Percentiles rank a stretch among this genome's conserved stretches.
phyloP scores from a whole-genome alignment of 805 yeast species.

The Lachancea waltii region DNA sequence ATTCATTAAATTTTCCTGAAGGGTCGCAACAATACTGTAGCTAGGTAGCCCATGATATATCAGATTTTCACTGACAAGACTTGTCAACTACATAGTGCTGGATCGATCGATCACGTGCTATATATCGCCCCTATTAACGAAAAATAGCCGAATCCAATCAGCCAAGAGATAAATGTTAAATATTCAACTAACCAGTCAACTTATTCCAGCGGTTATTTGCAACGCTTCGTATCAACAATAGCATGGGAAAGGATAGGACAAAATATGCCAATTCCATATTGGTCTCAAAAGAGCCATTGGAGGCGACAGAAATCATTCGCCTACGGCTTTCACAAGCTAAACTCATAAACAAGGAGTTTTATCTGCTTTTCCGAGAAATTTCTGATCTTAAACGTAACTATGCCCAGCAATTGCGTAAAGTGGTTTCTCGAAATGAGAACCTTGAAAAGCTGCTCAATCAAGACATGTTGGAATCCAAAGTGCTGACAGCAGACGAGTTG shows the following conservation, averaged over 20 bases:
- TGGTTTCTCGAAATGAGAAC: conserved; percentile 30
- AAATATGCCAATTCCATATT: conserved; percentile 37
- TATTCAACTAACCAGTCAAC: too few species aligned
- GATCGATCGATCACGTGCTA: too few species aligned
- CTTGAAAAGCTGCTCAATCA: conserved; percentile 30
- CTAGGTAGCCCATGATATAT: too few species aligned
- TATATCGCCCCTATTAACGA: too few species aligned
- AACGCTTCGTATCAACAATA: neutral
- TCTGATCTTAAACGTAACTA: conserved; percentile 43
- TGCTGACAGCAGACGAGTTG: conserved; percentile 38
- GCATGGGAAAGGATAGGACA: conserved; percentile 29
- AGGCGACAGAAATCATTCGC: conserved; percentile 53
- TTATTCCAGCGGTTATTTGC: too few species aligned
- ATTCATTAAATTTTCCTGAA: too few species aligned
- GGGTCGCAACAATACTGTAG: too few species aligned
- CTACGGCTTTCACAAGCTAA: conserved; percentile 52
- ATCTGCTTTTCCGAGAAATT: conserved; percentile 53
- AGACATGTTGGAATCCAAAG: conserved; percentile 36
- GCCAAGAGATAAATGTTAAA: neutral
- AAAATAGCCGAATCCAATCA: too few species aligned
- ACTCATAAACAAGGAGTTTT: conserved; percentile 51
- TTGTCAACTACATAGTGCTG: too few species aligned
- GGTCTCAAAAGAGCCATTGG: conserved; percentile 46
- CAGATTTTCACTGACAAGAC: too few species aligned
- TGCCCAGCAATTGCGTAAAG: conserved; percentile 40